A percentile compares a stretch with the other conserved stretches of the same genome.
These are phyloP conservation scores for Talinum fruticosum DNA, from an alignment of 148 eudicot genomes.

Conservation along the genomic window DNA sequence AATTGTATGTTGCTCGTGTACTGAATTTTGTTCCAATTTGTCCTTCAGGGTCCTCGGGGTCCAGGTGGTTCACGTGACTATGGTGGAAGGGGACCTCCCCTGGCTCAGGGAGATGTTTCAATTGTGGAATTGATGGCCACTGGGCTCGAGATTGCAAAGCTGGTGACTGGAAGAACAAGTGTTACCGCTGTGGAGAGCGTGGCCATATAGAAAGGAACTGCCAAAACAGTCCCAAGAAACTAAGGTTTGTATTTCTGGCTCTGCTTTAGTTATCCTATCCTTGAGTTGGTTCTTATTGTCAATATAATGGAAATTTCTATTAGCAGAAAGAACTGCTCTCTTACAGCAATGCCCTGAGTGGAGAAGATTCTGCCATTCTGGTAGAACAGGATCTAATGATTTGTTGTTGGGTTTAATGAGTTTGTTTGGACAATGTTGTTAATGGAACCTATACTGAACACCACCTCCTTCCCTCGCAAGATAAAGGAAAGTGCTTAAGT, in stretches of 20 bases:
- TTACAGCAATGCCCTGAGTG: too few species aligned
- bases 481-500: too few species aligned
- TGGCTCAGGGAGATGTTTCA: constrained; percentile 89
- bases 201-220: constrained; percentile 90
- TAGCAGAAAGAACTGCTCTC: neutral
- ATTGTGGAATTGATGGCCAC: constrained; percentile 95
- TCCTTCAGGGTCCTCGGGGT: constrained; percentile 67
- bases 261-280: neutral
- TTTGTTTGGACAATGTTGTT: too few species aligned
- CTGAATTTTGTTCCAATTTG: neutral
- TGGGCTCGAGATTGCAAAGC: constrained; percentile 98
- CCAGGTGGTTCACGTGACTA: constrained; percentile 72
- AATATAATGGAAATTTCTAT: neutral
- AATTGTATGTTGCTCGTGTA: neutral
- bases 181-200: constrained; percentile 93
- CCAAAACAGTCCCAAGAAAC: constrained; percentile 81
- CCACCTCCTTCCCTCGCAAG: too few species aligned
- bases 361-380: neutral
- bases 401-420: too few species aligned
- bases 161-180: constrained; percentile 97
- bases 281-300: neutral
- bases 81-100: constrained; percentile 86
- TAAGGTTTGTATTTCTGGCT: constrained; percentile 27
- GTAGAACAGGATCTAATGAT: neutral
- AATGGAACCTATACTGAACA: too few species aligned